Base-by-base conservation (phyloP, 768 basidiomycete genomes). In the Exsudoporus frostii region DNA sequence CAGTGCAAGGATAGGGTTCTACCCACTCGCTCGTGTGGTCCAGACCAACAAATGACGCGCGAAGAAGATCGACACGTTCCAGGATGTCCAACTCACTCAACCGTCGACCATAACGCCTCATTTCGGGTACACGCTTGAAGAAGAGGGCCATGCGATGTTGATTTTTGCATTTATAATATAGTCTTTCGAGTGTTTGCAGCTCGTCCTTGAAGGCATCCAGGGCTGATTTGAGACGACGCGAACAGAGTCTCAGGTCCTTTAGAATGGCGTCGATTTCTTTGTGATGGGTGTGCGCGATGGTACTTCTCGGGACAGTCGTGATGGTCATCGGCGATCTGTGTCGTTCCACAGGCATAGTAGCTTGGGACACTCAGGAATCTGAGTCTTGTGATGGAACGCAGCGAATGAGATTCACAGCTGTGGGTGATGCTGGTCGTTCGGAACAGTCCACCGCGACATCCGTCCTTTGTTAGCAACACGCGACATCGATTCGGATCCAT, bases 151-250 rank as follows among this genome's bases (percentile, higher is more conserved):
- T 51, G 39, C 67, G 63, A 42, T 69, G 69, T 76, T 92, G 90
- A 58, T 90, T 92, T 63, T 86, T 89, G 57, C 82, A 83, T 60
- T 88, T 89, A 71, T 92, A 91, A 65, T 84, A 85, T 2, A 91
- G 65, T 54, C 85, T 76, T 59, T 85, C 81, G 33, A 91, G 73
- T 19, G 88, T 67, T 47, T 78, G 78, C 6, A 81, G 65, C 60
- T 66, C 65, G 45, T 65, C 58, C 14, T 45, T 53, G 55, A 65
- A 57, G 24, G 41, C 42, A 44, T 51, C 58, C n/a, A 81, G 59
- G 11, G 73, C 70, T 37, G 73, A 63, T 43, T 77, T 79, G 17
- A 88, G 74, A 27, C 76, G 75, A 30, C 84, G 80, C n/a, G 78
- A 74, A 57, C 71, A 72, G 43, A 68, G 25, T 64, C 82, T 89